Evolutionary conservation across 345 rosid genomes (phyloP), one percentile per base, ranked within the genome.

Genomic region (Eucalyptus regnans): DNA sequence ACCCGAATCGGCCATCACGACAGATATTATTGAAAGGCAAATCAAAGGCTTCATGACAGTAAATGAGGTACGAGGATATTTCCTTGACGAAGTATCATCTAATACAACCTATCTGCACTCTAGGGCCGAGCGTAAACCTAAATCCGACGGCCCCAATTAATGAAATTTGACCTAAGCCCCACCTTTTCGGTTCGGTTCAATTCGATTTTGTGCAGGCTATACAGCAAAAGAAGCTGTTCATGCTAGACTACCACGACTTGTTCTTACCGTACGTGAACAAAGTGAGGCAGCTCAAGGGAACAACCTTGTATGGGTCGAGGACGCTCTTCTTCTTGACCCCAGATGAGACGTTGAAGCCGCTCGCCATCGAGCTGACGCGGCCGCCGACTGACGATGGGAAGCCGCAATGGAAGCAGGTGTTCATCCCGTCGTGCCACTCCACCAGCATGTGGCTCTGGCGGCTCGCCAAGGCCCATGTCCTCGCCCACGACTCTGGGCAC

Each of bases 401-500:
- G 56, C 95, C 96, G 12, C 98, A 94, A 81, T 96, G 98, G 98
- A 94, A 89, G 90, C 83, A 92, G 87, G 98, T 92, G 17, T 95
- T 89, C 89, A 51, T 87, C 3, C 96, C 97, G 9, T 49, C 89
- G 23, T 90, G 88, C 89, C 86, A 95, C 89, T 51, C 95, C 86
- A 97, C 97, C 2, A 89, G 89, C 22, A 31, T 43, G 91, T 96
- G 97, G 99, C 93, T 94, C 5, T 96, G 98, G 99, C 94, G 33
- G 87, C 86, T 96, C 9, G 97, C 99, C 79, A 97, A 97, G 90
- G 92, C 94, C 68, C 99, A 96, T 88, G 96, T 86, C 25, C 90
- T 93, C 41, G 90, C 97, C 41, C 97, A 95, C 86, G 97, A 97
- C 11, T 90, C 96, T 17, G 94, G 94, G 31, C 87, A 93, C 64